These are phyloP conservation scores for Exophiala sp. DNA, from an alignment of 2,329 filamentous ascomycete species.

Conservation along the genomic window DNA sequence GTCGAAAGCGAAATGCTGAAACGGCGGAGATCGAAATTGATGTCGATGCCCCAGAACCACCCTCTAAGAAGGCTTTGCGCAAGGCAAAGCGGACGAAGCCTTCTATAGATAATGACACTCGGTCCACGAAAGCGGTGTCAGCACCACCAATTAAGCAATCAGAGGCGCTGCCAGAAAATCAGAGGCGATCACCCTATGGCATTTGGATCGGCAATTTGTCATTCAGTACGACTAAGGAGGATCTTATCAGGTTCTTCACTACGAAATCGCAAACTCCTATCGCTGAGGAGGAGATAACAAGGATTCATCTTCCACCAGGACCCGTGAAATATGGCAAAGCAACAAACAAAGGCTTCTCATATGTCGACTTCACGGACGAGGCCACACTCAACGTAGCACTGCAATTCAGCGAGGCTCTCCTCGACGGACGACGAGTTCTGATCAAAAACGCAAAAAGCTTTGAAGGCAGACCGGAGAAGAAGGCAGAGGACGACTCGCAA, in stretches of 20 bases:
- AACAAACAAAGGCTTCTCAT: conserved; percentile 91
- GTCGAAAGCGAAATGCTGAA: conserved; percentile 24
- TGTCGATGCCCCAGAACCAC: conserved; percentile 81
- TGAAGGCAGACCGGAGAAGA: conserved; percentile 72
- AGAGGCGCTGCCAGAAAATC: conserved; percentile 35
- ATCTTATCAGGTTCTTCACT: conserved; percentile 73
- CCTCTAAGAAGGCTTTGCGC: conserved; percentile 89
- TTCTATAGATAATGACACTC: neutral
- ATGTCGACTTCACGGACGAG: conserved; percentile 77
- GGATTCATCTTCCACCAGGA: conserved; percentile 72
- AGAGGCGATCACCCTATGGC: conserved; percentile 69
- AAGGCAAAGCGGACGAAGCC: conserved; percentile 70
- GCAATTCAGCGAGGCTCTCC: conserved; percentile 77
- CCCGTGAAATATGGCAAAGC: conserved; percentile 51
- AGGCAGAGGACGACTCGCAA: conserved; percentile 35
- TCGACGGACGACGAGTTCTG: conserved; percentile 73
- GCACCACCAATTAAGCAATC: neutral
- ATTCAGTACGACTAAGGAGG: conserved; percentile 72
- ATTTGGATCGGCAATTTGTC: conserved; percentile 96
- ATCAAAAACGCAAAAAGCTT: conserved; percentile 93
- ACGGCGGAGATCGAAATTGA: conserved; percentile 77
- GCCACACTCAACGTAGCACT: conserved; percentile 73
- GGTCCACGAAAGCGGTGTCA: conserved; percentile 33
- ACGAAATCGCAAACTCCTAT: conserved; percentile 34
- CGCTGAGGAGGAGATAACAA: conserved; percentile 68